These are phyloP conservation scores for Floccularia luteovirens DNA, from an alignment of 768 basidiomycete species.

Conservation along the genomic window DNA sequence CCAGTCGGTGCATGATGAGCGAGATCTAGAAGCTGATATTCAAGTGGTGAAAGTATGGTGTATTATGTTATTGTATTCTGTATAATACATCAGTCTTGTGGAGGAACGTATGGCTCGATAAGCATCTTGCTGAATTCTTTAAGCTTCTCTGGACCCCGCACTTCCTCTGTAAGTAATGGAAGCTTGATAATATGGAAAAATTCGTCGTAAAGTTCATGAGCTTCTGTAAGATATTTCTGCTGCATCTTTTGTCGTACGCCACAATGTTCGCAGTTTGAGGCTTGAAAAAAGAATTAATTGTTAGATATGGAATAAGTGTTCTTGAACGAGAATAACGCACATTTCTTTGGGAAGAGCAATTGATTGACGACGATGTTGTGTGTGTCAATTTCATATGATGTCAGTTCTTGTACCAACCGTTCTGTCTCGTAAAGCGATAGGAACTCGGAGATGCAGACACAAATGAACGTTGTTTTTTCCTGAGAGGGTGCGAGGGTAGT, in stretches of 20 bases:
- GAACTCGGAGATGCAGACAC: slow-evolving; percentile 98
- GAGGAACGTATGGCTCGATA: slow-evolving; percentile 68
- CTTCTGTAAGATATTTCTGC: slow-evolving; percentile 94
- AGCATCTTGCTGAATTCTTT: slow-evolving; percentile 92
- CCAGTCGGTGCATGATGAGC: too few species aligned
- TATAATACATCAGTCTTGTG: slow-evolving; percentile 29
- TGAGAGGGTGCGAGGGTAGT: slow-evolving; percentile 16
- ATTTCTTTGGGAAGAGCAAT: slow-evolving; percentile 85
- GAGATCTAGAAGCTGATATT: too few species aligned
- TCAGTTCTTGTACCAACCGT: slow-evolving; percentile 92
- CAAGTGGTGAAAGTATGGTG: too few species aligned
- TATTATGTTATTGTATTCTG: too few species aligned
- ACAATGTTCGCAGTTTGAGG: slow-evolving; percentile 93
- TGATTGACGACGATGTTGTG: slow-evolving; percentile 99
- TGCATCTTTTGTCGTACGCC: slow-evolving; percentile 94
- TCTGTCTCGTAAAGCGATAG: slow-evolving; percentile 98
- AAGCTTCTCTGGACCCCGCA: slow-evolving; percentile 90
- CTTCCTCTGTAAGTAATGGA: slow-evolving; percentile 93
- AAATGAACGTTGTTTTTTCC: slow-evolving; percentile 99
- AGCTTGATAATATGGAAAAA: slow-evolving; percentile 97
- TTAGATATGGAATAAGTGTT: not conserved
- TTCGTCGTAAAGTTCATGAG: slow-evolving; percentile 95
- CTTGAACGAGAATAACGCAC: slow-evolving; percentile 33
- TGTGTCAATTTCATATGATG: slow-evolving; percentile 93
- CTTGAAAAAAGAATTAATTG: slow-evolving; percentile 28